These are phyloP conservation scores for Cornus suecica DNA, from an alignment of 148 eudicot genomes.

Conservation along the genomic window DNA sequence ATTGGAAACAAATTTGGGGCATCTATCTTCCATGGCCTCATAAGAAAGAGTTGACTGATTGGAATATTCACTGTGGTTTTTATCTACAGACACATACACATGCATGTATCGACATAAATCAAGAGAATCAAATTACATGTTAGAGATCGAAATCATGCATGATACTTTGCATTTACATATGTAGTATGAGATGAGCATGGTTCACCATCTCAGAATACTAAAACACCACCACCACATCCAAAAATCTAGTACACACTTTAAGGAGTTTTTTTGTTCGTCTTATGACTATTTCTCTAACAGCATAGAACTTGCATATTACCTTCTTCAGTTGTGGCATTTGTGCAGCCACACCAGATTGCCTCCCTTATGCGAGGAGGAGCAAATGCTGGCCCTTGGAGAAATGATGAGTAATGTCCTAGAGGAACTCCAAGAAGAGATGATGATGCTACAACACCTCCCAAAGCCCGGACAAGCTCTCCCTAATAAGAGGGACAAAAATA, in stretches of 20 bases:
- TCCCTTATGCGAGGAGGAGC: slow-evolving; percentile 96
- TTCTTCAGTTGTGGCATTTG: slow-evolving; percentile 86
- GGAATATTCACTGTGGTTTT: not conserved
- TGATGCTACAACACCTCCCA: slow-evolving; percentile 87
- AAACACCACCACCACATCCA: not conserved
- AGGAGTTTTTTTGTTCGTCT: not conserved
- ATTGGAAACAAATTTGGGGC: not conserved
- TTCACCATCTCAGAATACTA: not conserved
- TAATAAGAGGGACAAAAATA: slow-evolving; percentile 7
- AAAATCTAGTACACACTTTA: not conserved
- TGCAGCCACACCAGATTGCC: slow-evolving; percentile 97
- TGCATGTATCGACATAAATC: no score
- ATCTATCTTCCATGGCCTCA: not conserved
- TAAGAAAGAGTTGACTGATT: not conserved
- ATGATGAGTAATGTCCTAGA: slow-evolving; percentile 92
- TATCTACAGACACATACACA: not conserved
- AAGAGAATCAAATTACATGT: not conserved
- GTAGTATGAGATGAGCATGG: not conserved
- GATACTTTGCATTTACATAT: no score
- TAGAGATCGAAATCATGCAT: not conserved
- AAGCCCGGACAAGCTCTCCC: slow-evolving; percentile 91
- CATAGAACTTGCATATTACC: slow-evolving; percentile 31
- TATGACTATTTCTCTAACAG: not conserved
- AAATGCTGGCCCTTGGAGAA: slow-evolving; percentile 97
- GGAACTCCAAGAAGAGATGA: slow-evolving; percentile 91